Percentiles rank a stretch among this genome's conserved stretches.
Evolutionary conservation across 129 eudicot genomes (phyloP).

Genomic region (Apium graveolens): DNA sequence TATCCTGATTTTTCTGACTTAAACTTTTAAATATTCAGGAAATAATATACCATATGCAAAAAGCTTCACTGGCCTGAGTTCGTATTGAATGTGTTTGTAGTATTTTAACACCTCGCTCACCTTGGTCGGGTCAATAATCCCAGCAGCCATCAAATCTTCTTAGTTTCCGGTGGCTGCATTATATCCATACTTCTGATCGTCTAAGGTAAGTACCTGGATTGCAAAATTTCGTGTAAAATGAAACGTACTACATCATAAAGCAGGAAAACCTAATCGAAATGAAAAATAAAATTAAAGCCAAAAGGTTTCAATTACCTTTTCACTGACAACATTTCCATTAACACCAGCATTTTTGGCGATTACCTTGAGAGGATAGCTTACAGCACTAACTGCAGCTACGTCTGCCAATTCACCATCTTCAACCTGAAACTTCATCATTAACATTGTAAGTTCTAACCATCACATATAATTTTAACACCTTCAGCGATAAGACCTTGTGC

Average conservation of each 20-base stretch:
- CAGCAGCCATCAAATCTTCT: too few relatives aligned
- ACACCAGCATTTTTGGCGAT: too few relatives aligned
- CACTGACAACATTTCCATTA: constrained; percentile 53
- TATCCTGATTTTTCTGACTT: neutral
- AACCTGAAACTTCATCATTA: constrained; percentile 32
- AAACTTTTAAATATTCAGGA: neutral
- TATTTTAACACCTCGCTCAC: constrained; percentile 21
- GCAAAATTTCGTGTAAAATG: neutral
- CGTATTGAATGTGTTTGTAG: neutral
- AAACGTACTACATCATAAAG: neutral
- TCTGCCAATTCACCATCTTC: constrained; percentile 89
- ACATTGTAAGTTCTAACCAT: neutral
- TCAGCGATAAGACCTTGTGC: constrained; percentile 95
- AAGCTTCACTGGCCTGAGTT: neutral
- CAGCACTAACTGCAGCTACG: constrained; percentile 78
- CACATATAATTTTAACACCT: constrained; percentile 44
- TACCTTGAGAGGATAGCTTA: constrained; percentile 47
- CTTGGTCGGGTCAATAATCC: too few relatives aligned
- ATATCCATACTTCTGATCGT: constrained; percentile 54
- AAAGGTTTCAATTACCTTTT: constrained; percentile 25
- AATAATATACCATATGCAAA: neutral
- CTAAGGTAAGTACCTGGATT: constrained; percentile 43
- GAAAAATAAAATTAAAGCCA: neutral
- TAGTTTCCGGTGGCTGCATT: constrained; percentile 76
- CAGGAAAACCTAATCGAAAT: neutral